Evolutionary conservation across 2,329 filamentous ascomycete species (phyloP).

Genomic region (Penicillium capsulatum): DNA sequence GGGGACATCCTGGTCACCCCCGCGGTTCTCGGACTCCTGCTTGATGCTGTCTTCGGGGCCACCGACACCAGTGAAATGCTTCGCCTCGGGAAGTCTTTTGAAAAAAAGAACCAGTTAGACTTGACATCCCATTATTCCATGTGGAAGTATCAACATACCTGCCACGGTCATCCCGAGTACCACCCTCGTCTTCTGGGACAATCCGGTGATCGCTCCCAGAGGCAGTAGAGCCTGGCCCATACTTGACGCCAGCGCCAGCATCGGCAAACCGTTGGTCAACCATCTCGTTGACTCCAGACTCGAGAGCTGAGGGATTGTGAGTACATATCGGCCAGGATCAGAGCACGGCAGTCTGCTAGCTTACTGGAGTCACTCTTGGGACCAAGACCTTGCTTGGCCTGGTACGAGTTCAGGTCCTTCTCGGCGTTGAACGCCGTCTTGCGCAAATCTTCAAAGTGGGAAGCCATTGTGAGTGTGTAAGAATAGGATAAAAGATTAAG

Average conservation of each 20-base stretch:
- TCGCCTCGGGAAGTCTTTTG: conserved; percentile 32
- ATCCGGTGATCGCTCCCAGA: conserved; percentile 38
- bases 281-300: conserved; percentile 42
- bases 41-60: conserved; percentile 36
- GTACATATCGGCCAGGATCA: background rate
- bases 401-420: conserved; percentile 39
- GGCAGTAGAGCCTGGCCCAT: conserved; percentile 32
- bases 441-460: conserved; percentile 23
- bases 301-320: conserved; percentile 26
- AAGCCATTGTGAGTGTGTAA: background rate
- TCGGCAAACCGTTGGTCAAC: conserved; percentile 38
- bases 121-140: too few relatives aligned
- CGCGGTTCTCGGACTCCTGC: conserved; percentile 23
- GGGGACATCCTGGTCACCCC: conserved; percentile 28
- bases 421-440: conserved; percentile 33
- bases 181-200: conserved; percentile 42
- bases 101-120: too few relatives aligned
- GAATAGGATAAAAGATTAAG: too few relatives aligned
- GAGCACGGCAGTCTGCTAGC: conserved; percentile 2
- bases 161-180: conserved; percentile 35
- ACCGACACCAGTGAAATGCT: conserved; percentile 34
- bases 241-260: conserved; percentile 30
- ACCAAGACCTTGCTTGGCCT: conserved; percentile 39
- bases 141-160: conserved; percentile 24
- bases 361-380: conserved; percentile 40